Evolutionary conservation across 768 basidiomycete species (phyloP), one percentile per base, ranked within the genome.

Genomic region (Amanita pallidorosea): DNA sequence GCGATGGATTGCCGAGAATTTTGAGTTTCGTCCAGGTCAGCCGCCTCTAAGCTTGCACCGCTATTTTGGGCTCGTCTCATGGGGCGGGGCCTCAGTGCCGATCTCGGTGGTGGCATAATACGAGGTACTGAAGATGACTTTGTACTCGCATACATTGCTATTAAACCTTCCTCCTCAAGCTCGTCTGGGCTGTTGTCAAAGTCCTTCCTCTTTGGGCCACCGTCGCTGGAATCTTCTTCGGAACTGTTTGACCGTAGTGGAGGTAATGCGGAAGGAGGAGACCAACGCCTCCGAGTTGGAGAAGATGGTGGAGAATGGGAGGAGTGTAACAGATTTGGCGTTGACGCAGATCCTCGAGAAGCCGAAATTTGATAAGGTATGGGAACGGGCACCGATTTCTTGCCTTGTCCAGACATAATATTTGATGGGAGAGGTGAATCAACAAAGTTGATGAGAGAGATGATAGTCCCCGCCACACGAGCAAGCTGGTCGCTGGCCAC

Each of bases 401-500:
- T 67, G 13, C 60, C 61, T 56, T 69, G 70, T 15, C 73, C 75
- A 23, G 67, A 64, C 37, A 78, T 64, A 58, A 70, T 64, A 57
- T 72, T 82, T 27, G 69, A 68, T 15, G 69, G 59, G n/a, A 64
- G 55, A 25, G 77, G 77, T 15, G 70, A 65, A 55, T 87, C 86
- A 49, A 76, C 79, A 51, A 77, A 70, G 58, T 76, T 73, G 47
- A 84, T 72, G 23, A 92, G 68, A 13, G 83, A 75, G 40, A 86
- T 70, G 44, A 92, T 76, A n/a, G 85, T 83, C 47, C 68, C 68
- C 25, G 88, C 88, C 33, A 92, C 88, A 49, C 86, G 77, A 37
- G 76, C 80, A 22, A 88, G 70, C 9, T 76, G 71, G 54, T 85
- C 81, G 36, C 74, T 66, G 9, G 76, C 74, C 23, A 69, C 73